Percentiles rank a stretch among this genome's conserved stretches.
Conservation (phyloP, 2,329 filamentous ascomycete genomes). For the Parastagonospora avenae region DNA sequence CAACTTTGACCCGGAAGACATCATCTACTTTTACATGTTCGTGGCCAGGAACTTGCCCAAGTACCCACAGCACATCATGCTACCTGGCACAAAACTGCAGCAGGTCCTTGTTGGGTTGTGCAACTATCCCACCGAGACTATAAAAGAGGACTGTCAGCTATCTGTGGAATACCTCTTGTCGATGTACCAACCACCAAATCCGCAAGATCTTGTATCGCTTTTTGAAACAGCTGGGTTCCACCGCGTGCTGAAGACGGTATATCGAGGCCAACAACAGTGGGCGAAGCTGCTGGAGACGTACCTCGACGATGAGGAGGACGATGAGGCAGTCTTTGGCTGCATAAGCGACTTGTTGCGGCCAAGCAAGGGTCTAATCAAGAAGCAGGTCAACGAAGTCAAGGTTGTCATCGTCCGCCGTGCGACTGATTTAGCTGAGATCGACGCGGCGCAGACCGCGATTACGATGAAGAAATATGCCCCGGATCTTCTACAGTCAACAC, state of each 20-base stretch:
- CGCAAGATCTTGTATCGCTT: constrained; percentile 74
- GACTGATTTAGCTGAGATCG: constrained; percentile 68
- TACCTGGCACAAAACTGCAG: constrained; percentile 84
- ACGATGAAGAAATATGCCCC: constrained; percentile 67
- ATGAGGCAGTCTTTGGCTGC: constrained; percentile 76
- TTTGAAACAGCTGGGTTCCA: constrained; percentile 84
- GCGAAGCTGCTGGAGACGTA: constrained; percentile 78
- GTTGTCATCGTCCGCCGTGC: constrained; percentile 69
- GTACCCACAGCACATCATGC: constrained; percentile 91
- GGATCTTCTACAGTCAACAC: constrained; percentile 68
- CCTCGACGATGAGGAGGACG: constrained; percentile 82
- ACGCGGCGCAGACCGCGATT: constrained; percentile 68
- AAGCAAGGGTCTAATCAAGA: constrained; percentile 66
- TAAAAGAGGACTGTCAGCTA: constrained; percentile 93
- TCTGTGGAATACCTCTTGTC: constrained; percentile 95
- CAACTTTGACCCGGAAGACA: constrained; percentile 79
- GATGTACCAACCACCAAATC: constrained; percentile 86
- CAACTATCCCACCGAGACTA: constrained; percentile 76
- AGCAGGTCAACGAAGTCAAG: constrained; percentile 75
- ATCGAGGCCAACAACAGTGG: constrained; percentile 79
- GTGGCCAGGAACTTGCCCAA: constrained; percentile 94
- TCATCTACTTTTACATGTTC: constrained; percentile 98
- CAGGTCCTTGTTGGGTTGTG: constrained; percentile 82
- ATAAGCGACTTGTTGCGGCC: constrained; percentile 75
- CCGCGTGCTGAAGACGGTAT: constrained; percentile 88